Conservation (phyloP, 345 rosid genomes). For the Boechera stricta region DNA sequence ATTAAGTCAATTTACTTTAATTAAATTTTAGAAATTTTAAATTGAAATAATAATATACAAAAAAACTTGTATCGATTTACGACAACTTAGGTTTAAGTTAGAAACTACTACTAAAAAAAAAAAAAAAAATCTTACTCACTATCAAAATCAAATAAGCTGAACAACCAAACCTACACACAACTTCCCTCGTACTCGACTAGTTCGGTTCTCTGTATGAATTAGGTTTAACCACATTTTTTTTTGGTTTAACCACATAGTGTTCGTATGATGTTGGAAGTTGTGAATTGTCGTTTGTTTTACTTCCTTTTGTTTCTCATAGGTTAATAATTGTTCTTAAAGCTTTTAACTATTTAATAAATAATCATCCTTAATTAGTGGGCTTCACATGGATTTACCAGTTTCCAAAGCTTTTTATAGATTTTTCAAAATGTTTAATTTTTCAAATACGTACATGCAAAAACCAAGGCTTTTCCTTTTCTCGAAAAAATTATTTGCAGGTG, state of each 20-base stretch:
- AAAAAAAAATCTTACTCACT: no score
- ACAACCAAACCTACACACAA: no score
- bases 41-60: no score
- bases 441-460: constrained; percentile 27
- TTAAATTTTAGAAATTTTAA: no score
- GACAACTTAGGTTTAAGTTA: no score
- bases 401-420: constrained; percentile 22
- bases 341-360: background rate
- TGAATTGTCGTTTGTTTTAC: background rate
- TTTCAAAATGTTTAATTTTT: constrained; percentile 3
- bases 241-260: background rate
- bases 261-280: constrained; percentile 15
- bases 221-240: background rate
- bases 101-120: no score
- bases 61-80: no score
- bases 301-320: constrained; percentile 10
- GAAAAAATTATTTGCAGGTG: constrained; percentile 39
- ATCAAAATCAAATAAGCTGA: no score
- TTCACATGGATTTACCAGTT: constrained; percentile 41
- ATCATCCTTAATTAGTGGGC: constrained; percentile 37
- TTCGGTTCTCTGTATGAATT: background rate
- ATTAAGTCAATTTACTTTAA: no score
- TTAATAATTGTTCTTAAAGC: background rate
- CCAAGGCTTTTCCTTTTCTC: constrained; percentile 38
- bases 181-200: no score